Evolutionary conservation across 306 rosid species (phyloP), one percentile per base, ranked within the genome.

Genomic region (Phaseolus lunatus): DNA sequence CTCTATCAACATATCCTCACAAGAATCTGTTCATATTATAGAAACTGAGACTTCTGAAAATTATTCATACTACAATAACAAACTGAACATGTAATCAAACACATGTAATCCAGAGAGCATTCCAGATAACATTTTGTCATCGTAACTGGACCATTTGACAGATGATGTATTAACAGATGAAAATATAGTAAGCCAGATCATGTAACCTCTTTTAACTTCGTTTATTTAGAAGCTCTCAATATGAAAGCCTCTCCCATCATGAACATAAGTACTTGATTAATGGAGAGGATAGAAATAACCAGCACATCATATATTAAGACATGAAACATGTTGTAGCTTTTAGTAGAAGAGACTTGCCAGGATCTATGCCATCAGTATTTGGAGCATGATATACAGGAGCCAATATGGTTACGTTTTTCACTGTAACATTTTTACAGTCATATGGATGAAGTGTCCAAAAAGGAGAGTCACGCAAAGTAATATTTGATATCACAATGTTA

Each of bases 371-470:
- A 85, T 94, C 97, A 27, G 98, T 94, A 70, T 94, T 94, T 75
- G 97, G 97, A 64, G 98, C 98, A 31, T 78, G 86, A 35, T 59
- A 81, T 52, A 89, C 53, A 5, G 98, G 98, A 80, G 98, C 93
- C 88, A 94, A 87, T 69, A 91, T 94, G 0, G 97, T 91, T 72
- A 94, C 89, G 18, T 90, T 85, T 84, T 82, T 89, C 29, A 94
- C 75, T 2, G 98, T 94, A 48, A 94, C 71, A 24, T 94, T 94
- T 85, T 91, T 91, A 93, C 97, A 91, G 85, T 94, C 96, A 75
- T 91, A 94, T 49, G 98, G 98, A 87, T 94, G 98, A 78, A 94
- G 91, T 50, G 98, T 94, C 98, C 98, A 94, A 73, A 94, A 94
- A 1, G 98, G 97, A 84, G 98, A 94, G 76, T 94, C 93, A 1